Conservation (phyloP, 2,329 filamentous ascomycete species). For the Colletotrichum salicis region DNA sequence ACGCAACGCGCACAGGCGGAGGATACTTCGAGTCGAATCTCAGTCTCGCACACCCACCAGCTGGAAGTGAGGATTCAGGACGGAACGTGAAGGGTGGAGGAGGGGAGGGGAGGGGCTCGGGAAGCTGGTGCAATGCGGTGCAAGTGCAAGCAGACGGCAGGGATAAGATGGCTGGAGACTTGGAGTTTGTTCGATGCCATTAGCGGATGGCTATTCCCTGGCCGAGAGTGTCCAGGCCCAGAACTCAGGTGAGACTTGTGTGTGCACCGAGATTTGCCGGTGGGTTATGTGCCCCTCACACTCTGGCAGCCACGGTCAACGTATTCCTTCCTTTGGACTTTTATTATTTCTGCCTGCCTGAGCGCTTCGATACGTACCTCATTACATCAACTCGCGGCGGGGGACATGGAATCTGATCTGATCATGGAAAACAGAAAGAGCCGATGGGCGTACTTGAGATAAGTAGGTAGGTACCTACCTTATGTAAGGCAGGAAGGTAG, state of each 20-base stretch:
- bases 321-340: neutral
- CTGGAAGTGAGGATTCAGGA: neutral
- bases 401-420: neutral
- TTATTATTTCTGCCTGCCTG: too few relatives aligned
- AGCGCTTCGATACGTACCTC: too few relatives aligned
- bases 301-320: neutral
- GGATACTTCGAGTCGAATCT: too few relatives aligned
- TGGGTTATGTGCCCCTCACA: neutral
- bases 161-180: neutral
- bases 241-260: neutral
- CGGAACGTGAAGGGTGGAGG: neutral
- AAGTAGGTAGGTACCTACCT: neutral
- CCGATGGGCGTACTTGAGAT: neutral
- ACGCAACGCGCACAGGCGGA: neutral
- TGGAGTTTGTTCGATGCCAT: neutral
- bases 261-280: neutral
- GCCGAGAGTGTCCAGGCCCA: neutral
- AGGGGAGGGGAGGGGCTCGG: constrained; percentile 10
- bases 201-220: too few relatives aligned
- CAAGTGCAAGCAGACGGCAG: neutral
- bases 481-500: too few relatives aligned
- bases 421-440: neutral
- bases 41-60: neutral
- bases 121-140: constrained; percentile 14
- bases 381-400: too few relatives aligned